Evolutionary conservation across 805 yeast species (phyloP), one percentile per base, ranked within the genome.

Genomic region (Barnettozyma pratensis): DNA sequence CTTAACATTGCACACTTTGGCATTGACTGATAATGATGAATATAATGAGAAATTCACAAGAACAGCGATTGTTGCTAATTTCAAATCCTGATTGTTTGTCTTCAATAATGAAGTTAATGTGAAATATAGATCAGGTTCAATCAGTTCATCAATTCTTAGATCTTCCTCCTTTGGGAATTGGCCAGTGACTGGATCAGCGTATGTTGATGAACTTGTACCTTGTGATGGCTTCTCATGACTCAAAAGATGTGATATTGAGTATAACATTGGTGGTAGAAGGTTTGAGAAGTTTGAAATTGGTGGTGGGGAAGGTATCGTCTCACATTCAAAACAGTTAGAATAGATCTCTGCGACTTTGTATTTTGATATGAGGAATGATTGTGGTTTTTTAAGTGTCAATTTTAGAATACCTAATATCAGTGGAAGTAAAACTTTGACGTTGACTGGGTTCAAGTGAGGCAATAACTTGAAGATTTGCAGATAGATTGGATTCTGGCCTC

Each of bases 371-470:
- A 58, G 31, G 0, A 39, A 28, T 2, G 35, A 30, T 9, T 48
- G 37, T 2, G 59, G 56, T 5, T 29, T 41, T 4, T 45, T 14
- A 4, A 56, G 32, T 0, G 50, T 35, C 4, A 6, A n/a, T 6
- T 49, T 46, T 14, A 60, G 26, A 4, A 54, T 49, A 9, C 36
- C 41, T 3, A 59, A 11, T 1, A 51, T 31, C 7, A 57, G 50
- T 6, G 38, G 40, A 4, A 56, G 40, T n/a, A 58, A 45, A 7
- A 8, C 7, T n/a, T 49, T 51, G 28, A 53, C 37, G 1, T 51
- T 54, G 0, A 42, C 2, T 27, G 62, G 57, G 36, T 56, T 53
- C 41, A 60, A 45, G 25, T 52, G 59, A 26, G 64, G 62, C 8
- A 60, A 37, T 9, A 60, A 47, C 8, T 43, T 44, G 37, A 57